These are phyloP conservation scores for Candida albicans DNA, from an alignment of 1,139 yeast species.

Conservation along the genomic window DNA sequence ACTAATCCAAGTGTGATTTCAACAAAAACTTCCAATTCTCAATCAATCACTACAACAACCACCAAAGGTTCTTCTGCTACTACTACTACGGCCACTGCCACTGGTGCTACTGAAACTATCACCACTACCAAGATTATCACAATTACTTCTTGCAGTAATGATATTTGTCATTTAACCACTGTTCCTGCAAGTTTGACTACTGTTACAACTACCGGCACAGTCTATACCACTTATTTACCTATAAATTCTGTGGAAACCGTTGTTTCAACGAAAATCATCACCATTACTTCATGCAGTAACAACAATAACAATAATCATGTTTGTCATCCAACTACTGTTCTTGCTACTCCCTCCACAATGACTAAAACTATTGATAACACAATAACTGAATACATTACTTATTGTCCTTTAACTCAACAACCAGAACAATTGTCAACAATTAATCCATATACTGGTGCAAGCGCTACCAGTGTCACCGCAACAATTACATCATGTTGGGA, in stretches of 20 bases:
- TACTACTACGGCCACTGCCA: slow-evolving; percentile 7
- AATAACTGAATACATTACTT: slow-evolving; percentile 1
- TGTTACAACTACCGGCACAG: slow-evolving; percentile 28
- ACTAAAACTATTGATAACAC: slow-evolving; percentile 16
- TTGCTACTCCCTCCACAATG: slow-evolving; percentile 17
- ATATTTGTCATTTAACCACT: slow-evolving; percentile 30
- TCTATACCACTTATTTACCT: slow-evolving; percentile 21
- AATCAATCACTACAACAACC: background rate
- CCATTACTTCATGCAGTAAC: slow-evolving; percentile 18
- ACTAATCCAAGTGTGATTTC: slow-evolving; percentile 9
- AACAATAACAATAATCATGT: background rate
- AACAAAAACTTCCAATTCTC: slow-evolving; percentile 4
- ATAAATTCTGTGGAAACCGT: slow-evolving; percentile 22
- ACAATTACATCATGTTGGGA: slow-evolving; percentile 51
- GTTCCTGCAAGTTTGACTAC: slow-evolving; percentile 34
- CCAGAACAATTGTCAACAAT: background rate
- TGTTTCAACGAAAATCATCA: slow-evolving; percentile 2
- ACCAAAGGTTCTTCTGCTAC: background rate
- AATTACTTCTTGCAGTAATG: slow-evolving; percentile 14
- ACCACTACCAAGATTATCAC: slow-evolving; percentile 4
- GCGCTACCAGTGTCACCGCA: slow-evolving; percentile 13
- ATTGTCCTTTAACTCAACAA: background rate
- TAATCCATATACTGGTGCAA: slow-evolving; percentile 5
- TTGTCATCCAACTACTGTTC: slow-evolving; percentile 10
- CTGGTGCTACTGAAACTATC: slow-evolving; percentile 6